Evolutionary conservation across 371 early-diverging fungal species (phyloP).

Genomic region (Nosema granulosis): DNA sequence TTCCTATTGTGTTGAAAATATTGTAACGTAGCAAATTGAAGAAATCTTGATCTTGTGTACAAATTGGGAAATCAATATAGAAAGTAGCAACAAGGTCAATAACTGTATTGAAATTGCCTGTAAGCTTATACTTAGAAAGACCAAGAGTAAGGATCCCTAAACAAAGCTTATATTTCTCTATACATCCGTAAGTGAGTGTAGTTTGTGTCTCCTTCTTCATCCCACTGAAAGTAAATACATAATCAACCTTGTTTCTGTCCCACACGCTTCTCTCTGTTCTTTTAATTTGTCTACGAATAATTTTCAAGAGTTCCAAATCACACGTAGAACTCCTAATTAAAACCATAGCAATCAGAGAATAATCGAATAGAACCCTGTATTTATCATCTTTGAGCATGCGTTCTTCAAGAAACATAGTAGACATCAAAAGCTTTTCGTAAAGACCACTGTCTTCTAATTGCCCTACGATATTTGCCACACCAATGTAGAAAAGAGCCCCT

Average conservation of each 20-base stretch:
- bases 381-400: constrained; percentile 8
- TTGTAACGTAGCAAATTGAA: constrained; percentile 31
- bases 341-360: constrained; percentile 36
- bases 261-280: constrained; percentile 12
- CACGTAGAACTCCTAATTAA: constrained; percentile 28
- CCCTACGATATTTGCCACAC: neutral
- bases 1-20: constrained; percentile 1
- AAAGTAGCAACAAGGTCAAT: constrained; percentile 27
- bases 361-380: constrained; percentile 38
- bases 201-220: constrained; percentile 17
- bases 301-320: constrained; percentile 43
- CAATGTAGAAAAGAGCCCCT: constrained; percentile 46
- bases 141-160: constrained; percentile 38
- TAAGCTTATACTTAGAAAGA: constrained; percentile 17
- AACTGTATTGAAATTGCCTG: neutral
- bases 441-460: neutral
- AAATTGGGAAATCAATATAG: constrained; percentile 25
- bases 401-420: constrained; percentile 13
- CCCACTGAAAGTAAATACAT: constrained; percentile 12
- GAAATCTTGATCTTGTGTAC: constrained; percentile 40
- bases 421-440: neutral
- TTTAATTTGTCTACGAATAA: constrained; percentile 43
- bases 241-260: neutral
- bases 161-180: constrained; percentile 51
- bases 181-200: constrained; percentile 28